phyloP scores from a whole-genome alignment of 176 grass and related monocot genomes.

The Sorghum bicolor region DNA sequence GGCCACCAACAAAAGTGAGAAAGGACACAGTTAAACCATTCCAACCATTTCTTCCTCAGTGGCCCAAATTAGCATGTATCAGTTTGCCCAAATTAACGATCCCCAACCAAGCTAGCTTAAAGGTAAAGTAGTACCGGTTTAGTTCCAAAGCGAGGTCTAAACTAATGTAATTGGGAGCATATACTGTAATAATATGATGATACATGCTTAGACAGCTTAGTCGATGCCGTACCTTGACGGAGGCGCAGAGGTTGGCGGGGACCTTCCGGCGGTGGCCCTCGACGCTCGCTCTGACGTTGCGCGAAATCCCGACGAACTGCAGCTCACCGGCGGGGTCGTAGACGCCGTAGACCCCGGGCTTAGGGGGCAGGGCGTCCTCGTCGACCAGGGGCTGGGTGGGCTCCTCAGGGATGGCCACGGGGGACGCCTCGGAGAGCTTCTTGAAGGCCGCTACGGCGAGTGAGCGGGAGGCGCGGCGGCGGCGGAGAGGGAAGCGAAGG shows the following conservation, averaged over 20 bases:
- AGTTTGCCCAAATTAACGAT: no score
- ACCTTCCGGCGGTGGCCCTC: conserved; percentile 69
- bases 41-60: no score
- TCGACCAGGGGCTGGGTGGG: conserved; percentile 28
- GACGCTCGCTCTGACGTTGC: conserved; percentile 74
- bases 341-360: conserved; percentile 66
- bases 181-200: no score
- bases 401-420: conserved; percentile 42
- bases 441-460: conserved; percentile 14
- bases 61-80: no score
- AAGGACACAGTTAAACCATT: no score
- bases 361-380: conserved; percentile 33
- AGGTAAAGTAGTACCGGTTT: not conserved
- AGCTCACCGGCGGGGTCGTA: conserved; percentile 58
- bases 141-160: no score
- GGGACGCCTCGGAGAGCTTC: conserved; percentile 57
- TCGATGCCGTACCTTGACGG: conserved; percentile 57
- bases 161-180: no score
- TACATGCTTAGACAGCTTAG: not conserved
- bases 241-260: conserved; percentile 57
- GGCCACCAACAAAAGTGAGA: not conserved
- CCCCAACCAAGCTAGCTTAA: no score
- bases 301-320: conserved; percentile 84
- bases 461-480: not conserved
- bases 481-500: conserved; percentile 7